Evolutionary conservation across 257 asterid genomes (phyloP), one percentile per base, ranked within the genome.

Genomic region (Pogostemon cablin): DNA sequence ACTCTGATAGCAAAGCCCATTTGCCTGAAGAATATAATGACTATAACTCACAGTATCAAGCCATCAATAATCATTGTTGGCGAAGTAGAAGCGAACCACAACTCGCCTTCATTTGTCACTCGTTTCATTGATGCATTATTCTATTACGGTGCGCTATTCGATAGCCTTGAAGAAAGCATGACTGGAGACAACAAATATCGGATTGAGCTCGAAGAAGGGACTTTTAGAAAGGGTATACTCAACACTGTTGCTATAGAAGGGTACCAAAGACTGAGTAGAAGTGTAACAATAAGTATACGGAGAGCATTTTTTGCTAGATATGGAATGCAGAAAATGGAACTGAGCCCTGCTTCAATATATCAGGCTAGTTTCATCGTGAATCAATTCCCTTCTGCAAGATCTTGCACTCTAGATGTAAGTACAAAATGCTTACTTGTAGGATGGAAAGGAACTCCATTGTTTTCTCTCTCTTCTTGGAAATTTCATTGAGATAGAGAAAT

Each of bases 131-230:
- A 17, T 35, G 20, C 58, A 15, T 6, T 15, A 35, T 17, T 15
- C 10, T 53, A 53, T 53, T 15, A 6, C 25, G 58, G 58, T 0
- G 35, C 58, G 4, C 17, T 52, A 0, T 52, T 52, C 35, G 58
- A 52, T 15, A n/a, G 57, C 57, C 57, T 52, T 15, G 34, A 52
- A 12, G 10, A 53, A 17, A 53, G 58, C 58, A 53, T 53, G 58
- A 35, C 4, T 0, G 37, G 57, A 34, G 57, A 50, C 34, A 34
- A 12, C 34, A 12, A 6, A 50, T n/a, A 50, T 12, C 57, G 57
- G 9, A 50, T 50, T 25, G 57, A n/a, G 32, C 2, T 50, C 6
- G 57, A 50, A 50, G 57, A 25, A 50, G 57, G 58, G 58, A 53
- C 37, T 6, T 53, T 1, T 17, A 4, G 37, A 17, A 53, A 17